A percentile compares a stretch with the other conserved stretches of the same genome.
These are phyloP conservation scores for Venturia effusa DNA, from an alignment of 2,329 filamentous ascomycete species.

Conservation along the genomic window DNA sequence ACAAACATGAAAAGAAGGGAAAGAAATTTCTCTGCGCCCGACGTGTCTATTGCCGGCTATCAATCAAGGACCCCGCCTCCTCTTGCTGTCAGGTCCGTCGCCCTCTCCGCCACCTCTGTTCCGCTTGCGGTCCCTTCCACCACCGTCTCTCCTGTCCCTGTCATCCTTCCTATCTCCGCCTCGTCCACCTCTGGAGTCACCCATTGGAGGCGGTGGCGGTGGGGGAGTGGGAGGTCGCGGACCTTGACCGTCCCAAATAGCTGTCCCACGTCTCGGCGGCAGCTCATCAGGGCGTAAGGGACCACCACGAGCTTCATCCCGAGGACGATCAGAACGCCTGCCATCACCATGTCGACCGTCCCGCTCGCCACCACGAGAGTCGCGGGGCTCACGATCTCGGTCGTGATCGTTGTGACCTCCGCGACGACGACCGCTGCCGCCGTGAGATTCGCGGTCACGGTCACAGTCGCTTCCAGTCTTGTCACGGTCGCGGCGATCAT, in stretches of 20 bases:
- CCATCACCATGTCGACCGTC: constrained; percentile 1
- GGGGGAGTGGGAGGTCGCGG: background rate
- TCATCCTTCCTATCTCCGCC: constrained; percentile 12
- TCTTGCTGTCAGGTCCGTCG: constrained; percentile 12
- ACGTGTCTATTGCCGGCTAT: no score
- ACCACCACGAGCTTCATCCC: background rate
- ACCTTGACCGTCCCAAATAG: constrained; percentile 1
- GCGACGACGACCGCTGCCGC: background rate
- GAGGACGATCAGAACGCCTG: background rate
- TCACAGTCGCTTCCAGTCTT: constrained; percentile 1
- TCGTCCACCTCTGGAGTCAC: constrained; percentile 7
- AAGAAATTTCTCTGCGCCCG: background rate
- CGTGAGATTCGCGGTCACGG: background rate
- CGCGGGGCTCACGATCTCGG: constrained; percentile 6
- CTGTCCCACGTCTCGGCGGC: background rate
- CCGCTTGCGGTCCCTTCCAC: constrained; percentile 12
- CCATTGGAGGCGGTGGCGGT: constrained; percentile 8
- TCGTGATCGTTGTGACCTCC: constrained; percentile 6
- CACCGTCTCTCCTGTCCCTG: constrained; percentile 12
- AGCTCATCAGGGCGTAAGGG: background rate
- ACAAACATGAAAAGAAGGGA: constrained; percentile 2
- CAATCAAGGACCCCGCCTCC: constrained; percentile 9
- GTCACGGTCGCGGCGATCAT: constrained; percentile 2
- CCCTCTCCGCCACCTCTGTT: constrained; percentile 3
- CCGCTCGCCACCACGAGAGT: constrained; percentile 1